A percentile compares a stretch with the other conserved stretches of the same genome.
Conservation (phyloP, 1,284 basidiomycete species). For the Sporisorium reilianum region DNA sequence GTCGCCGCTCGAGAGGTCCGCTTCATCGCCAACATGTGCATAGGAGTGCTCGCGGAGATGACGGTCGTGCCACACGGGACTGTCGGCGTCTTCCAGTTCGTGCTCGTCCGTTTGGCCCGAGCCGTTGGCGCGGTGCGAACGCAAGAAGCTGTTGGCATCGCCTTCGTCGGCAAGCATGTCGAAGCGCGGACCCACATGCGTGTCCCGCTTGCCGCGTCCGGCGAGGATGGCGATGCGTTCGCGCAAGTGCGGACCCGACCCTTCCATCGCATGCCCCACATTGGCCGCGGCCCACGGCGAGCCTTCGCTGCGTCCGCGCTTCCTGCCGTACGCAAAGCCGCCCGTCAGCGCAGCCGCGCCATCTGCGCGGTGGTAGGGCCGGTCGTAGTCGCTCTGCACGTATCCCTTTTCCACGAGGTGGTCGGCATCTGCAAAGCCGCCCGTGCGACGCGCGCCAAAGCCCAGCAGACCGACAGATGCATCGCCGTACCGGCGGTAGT, state of each 20-base stretch:
- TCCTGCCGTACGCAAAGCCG: conserved; percentile 21
- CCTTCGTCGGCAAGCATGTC: conserved; percentile 66
- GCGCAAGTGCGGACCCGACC: conserved; percentile 57
- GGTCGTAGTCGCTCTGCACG: conserved; percentile 29
- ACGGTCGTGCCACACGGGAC: conserved; percentile 16
- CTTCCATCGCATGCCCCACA: conserved; percentile 61
- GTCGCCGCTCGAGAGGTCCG: conserved; percentile 44
- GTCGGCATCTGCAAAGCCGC: conserved; percentile 29
- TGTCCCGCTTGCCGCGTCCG: conserved; percentile 44
- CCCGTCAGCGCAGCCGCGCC: conserved; percentile 14
- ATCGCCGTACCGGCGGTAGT: conserved; percentile 49
- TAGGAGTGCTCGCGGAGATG: conserved; percentile 42
- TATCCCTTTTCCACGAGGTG: conserved; percentile 52
- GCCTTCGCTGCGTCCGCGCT: conserved; percentile 23
- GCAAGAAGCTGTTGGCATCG: conserved; percentile 40
- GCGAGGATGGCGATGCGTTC: conserved; percentile 59
- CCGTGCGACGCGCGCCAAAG: conserved; percentile 17
- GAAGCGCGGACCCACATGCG: conserved; percentile 43
- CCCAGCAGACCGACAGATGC: conserved; percentile 45
- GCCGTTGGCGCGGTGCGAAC: conserved; percentile 5
- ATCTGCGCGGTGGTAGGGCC: conserved; percentile 33
- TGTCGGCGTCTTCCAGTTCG: conserved; percentile 34
- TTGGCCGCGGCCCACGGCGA: conserved; percentile 51
- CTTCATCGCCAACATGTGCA: conserved; percentile 20
- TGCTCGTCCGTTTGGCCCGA: conserved; percentile 14